Base-by-base conservation (phyloP, 2,329 filamentous ascomycete species). In the Stachybotrys elegans region DNA sequence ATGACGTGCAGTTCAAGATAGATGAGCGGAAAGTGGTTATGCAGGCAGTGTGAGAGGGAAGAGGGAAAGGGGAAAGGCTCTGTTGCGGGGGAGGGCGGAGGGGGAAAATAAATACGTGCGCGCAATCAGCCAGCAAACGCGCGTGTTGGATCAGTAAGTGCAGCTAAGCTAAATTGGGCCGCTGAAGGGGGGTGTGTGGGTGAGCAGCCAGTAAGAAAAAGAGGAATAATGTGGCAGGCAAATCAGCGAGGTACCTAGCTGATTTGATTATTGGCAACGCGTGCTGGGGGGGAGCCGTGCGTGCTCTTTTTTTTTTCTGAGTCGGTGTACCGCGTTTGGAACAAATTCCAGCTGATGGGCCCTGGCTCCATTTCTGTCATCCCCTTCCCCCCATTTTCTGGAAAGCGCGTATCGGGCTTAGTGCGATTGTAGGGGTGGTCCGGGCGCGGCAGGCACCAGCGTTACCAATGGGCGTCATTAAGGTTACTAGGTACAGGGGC, bases 21-120 rank as follows among this genome's bases (percentile, higher is more conserved):
- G n/a, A n/a, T n/a, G n/a, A 50, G 42, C 38, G 50, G 47, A 49
- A 51, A 56, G 52, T 56, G 50, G 56, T 52, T 48, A 46, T 39
- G 34, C 36, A 35, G 44, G 23, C 50, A 43, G 20, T 12, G 36
- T 16, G 25, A 38, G 45, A 47, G 49, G 49, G 53, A 48, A 48
- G 47, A 53, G 49, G 44, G 46, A 51, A 50, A 50, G 45, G 44
- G 46, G 50, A 49, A 51, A 46, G 38, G 22, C 13, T 13, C 46
- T 40, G 41, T 39, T 52, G 60, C 45, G 62, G 61, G 61, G 56
- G 53, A 53, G 51, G 50, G 38, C 27, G 31, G 46, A 50, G 49
- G 52, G 43, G 46, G 46, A 50, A 44, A 55, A 62, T 65, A 67
- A 66, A 66, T 67, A 66, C 53, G 57, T 53, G 60, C 52, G 51